Base-by-base conservation (phyloP, 2,329 filamentous ascomycete species). In the Neopestalotiopsis sp. region DNA sequence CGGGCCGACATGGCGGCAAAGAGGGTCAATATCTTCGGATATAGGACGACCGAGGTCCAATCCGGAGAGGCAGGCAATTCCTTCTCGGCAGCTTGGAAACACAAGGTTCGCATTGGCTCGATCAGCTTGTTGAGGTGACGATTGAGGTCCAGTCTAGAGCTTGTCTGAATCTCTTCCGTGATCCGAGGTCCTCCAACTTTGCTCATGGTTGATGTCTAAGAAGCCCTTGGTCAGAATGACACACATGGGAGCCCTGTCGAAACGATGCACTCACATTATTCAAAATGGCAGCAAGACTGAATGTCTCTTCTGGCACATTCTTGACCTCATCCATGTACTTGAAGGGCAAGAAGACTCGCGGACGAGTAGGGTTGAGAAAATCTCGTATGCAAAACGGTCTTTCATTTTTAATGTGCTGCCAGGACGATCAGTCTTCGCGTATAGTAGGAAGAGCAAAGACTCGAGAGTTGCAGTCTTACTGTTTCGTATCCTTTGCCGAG, bases 1-100 rank as follows among this genome's bases (percentile, higher is more conserved):
- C 67, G 68, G 5, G 69, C 68, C n/a, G 66, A 42, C 17, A 66
- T 68, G 10, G 69, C 67, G 5, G 70, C 49, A 57, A 71, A 69
- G 40, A 69, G 58, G 42, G 66, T 57, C 24, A 32, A 42, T 7
- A 69, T 32, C 53, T 62, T 57, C n/a, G 56, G 68, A 17, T 20
- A 53, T 2, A 38, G 42, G 1, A 34, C 9, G 30, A 69, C 17
- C 34, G 57, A n/a, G n/a, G 64, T 69, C 68, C 63, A 61, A 53
- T 70, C 53, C 74, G 73, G 24, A 14, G 17, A 59, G 3, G 57
- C 4, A 6, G 57, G 24, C 10, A 59, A 14, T 14, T 30, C 57
- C n/a, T 10, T 56, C 20, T 38, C 14, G 65, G 61, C 65, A 14
- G 67, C 67, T 28, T 49, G 61, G 14, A 68, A 28, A 30, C 62